These are phyloP conservation scores for Starmerella floricola DNA, from an alignment of 805 yeast species.

Conservation along the genomic window DNA sequence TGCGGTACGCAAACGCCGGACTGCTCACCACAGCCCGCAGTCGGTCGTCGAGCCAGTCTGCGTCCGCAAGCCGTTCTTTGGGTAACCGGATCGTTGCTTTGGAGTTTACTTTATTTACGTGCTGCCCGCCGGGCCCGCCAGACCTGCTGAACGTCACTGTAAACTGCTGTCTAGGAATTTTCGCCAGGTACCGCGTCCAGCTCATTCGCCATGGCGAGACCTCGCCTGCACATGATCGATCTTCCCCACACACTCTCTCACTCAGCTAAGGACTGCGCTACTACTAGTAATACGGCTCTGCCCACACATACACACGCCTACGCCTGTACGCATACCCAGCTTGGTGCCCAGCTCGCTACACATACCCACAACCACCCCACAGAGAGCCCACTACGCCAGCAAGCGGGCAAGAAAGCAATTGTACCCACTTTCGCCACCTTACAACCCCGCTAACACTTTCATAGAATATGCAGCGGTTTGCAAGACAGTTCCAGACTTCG, in stretches of 20 bases:
- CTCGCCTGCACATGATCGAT: background rate
- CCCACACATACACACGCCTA: too few relatives aligned
- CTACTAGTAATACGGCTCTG: too few relatives aligned
- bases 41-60: constrained; percentile 49
- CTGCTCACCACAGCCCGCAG: constrained; percentile 33
- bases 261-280: background rate
- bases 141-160: constrained; percentile 42
- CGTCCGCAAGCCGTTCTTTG: constrained; percentile 35
- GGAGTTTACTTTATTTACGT: constrained; percentile 58
- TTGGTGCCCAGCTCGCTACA: too few relatives aligned
- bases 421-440: too few relatives aligned
- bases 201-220: constrained; percentile 1
- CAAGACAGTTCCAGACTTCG: constrained; percentile 18
- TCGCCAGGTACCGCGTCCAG: constrained; percentile 22
- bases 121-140: constrained; percentile 82
- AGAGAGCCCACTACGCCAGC: too few relatives aligned
- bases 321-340: too few relatives aligned
- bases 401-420: too few relatives aligned
- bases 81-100: constrained; percentile 50
- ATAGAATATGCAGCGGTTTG: background rate
- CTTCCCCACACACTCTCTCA: background rate
- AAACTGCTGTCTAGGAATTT: constrained; percentile 39
- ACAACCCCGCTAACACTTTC: background rate
- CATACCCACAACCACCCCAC: too few relatives aligned
- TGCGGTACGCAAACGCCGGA: constrained; percentile 39